Evolutionary conservation across 768 basidiomycete genomes (phyloP), one percentile per base, ranked within the genome.

Genomic region (Basidioascus undulatus): DNA sequence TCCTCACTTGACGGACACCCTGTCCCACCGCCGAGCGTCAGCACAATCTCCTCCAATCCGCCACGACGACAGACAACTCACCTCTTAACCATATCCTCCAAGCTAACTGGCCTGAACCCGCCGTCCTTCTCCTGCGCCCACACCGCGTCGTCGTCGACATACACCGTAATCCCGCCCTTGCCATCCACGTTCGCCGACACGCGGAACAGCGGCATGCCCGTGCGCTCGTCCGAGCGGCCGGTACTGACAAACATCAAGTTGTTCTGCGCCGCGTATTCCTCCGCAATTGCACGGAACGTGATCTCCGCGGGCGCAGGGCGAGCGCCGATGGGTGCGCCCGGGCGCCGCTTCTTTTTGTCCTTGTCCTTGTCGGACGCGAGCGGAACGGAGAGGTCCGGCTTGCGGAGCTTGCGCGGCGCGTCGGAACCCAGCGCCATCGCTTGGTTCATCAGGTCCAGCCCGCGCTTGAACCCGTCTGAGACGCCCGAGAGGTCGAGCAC

Each of bases 381-480:
- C n/a, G n/a, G n/a, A n/a, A n/a, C n/a, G n/a, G n/a, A n/a, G n/a
- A n/a, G n/a, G n/a, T n/a, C 74, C 2, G 81, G 81, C 24, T 72
- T 74, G 33, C n/a, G n/a, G n/a, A n/a, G n/a, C 36, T 49, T 36
- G 15, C 51, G 49, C 19, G 60, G 69, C 9, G 81, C 83, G 23
- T 78, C 69, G 2, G 72, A 65, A 6, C 84, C 84, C 21, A 96
- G 64, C 45, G 79, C 75, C 55, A 87, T 74, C 19, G 89, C 89
- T 48, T 76, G 72, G 55, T 92, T 80, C 84, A 98, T 92, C 46
- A 96, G 56, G 56, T 94, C 79, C 43, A 94, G 57, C 1, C 83
- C 92, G 37, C 73, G 68, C 33, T 74, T 80, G 54, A 96, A 92
- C 13, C 86, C 89, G 34, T 68, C 66, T 40, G 67, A 62, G 20